These are phyloP conservation scores for Aspergillus pseudoviridinutans DNA, from an alignment of 2,329 filamentous ascomycete species.

Conservation along the genomic window DNA sequence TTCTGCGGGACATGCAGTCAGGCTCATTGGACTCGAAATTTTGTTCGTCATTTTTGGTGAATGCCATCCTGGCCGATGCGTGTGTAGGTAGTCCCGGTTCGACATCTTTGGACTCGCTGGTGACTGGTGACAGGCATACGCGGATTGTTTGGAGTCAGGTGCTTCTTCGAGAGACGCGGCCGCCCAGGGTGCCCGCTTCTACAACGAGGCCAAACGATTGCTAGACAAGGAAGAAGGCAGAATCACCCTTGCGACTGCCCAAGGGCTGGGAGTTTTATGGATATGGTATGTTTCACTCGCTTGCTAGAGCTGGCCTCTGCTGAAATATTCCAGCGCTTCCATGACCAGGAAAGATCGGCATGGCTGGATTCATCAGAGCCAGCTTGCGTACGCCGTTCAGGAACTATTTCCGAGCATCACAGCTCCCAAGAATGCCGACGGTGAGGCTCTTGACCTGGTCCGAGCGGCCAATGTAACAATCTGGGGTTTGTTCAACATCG, in stretches of 20 bases:
- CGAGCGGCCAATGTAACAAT: slow-evolving; percentile 12
- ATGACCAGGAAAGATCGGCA: slow-evolving; percentile 30
- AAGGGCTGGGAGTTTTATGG: slow-evolving; percentile 29
- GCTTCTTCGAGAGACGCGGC: slow-evolving; percentile 13
- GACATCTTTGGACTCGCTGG: no score
- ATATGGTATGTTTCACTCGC: slow-evolving; percentile 19
- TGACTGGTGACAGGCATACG: slow-evolving; percentile 21
- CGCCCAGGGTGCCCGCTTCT: slow-evolving; percentile 28
- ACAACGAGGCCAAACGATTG: slow-evolving; percentile 29
- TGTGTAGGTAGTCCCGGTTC: slow-evolving; percentile 20
- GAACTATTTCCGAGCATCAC: slow-evolving; percentile 18
- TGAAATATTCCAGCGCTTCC: slow-evolving; percentile 20
- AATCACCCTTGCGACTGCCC: slow-evolving; percentile 26
- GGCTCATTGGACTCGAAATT: slow-evolving; percentile 22
- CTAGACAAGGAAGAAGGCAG: slow-evolving; percentile 28
- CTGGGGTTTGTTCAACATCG: slow-evolving; percentile 26
- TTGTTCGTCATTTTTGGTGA: slow-evolving; percentile 36
- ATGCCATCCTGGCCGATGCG: slow-evolving; percentile 30
- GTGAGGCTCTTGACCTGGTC: slow-evolving; percentile 12
- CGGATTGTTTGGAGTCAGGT: slow-evolving; percentile 23
- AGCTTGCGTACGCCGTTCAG: slow-evolving; percentile 21
- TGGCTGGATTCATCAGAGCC: slow-evolving; percentile 26
- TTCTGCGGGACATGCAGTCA: slow-evolving; percentile 33
- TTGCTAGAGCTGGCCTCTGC: neutral
- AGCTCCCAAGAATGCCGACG: slow-evolving; percentile 9